Percentiles rank a stretch among this genome's conserved stretches.
phyloP scores from a whole-genome alignment of 805 yeast genomes.

The Blastobotrys attinorum region DNA sequence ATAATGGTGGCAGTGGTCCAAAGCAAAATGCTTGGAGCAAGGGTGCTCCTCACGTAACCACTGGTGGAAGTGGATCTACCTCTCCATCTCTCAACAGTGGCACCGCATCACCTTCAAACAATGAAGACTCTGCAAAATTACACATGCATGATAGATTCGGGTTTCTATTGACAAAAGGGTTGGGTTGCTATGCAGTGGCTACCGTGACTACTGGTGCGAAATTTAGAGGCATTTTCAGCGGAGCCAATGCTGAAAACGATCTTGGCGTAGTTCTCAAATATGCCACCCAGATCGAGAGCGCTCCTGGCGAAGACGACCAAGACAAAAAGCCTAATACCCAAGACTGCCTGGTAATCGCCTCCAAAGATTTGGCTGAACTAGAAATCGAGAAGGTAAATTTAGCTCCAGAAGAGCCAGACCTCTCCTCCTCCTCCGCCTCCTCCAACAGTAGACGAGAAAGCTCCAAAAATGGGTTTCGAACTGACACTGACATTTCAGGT shows the following conservation, averaged over 20 bases:
- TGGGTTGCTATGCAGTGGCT: constrained; percentile 51
- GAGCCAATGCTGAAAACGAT: constrained; percentile 37
- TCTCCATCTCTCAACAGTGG: background rate
- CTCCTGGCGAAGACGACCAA: constrained; percentile 30
- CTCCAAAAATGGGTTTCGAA: constrained; percentile 44
- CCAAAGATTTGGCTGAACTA: constrained; percentile 45
- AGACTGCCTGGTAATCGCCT: constrained; percentile 38
- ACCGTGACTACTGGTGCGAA: constrained; percentile 56
- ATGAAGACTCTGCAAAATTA: background rate
- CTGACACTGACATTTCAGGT: constrained; percentile 79
- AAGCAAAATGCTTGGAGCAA: background rate
- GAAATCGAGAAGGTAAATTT: constrained; percentile 37
- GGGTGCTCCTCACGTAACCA: background rate
- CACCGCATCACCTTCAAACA: background rate
- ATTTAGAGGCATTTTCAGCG: constrained; percentile 50
- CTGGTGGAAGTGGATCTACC: background rate
- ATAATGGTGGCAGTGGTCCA: background rate
- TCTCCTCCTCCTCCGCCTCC: background rate
- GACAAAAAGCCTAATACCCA: constrained; percentile 30
- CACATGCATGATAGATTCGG: constrained; percentile 49
- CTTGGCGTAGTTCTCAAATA: constrained; percentile 48
- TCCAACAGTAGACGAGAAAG: background rate
- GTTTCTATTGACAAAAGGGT: constrained; percentile 47
- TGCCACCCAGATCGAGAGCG: constrained; percentile 38
- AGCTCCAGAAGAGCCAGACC: constrained; percentile 16